These are phyloP conservation scores for Pseudocercospora eumusae DNA, from an alignment of 2,329 filamentous ascomycete genomes.

Conservation along the genomic window DNA sequence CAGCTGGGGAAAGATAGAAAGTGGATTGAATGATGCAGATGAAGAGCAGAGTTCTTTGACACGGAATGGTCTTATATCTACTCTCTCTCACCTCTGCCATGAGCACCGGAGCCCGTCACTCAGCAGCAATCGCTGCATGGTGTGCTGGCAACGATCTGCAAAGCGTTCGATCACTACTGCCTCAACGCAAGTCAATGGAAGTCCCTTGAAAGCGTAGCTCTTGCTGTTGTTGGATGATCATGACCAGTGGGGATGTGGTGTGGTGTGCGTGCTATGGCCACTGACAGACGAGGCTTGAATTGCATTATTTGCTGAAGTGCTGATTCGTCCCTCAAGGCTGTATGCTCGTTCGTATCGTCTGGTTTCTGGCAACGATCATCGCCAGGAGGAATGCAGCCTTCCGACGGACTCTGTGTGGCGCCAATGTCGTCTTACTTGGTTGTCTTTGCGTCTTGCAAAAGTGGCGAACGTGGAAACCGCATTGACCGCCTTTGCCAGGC, in stretches of 20 bases:
- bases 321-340: background rate
- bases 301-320: background rate
- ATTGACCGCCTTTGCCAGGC: background rate
- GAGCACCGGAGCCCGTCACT: background rate
- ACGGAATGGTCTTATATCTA: background rate
- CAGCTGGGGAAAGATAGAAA: background rate
- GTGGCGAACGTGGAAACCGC: background rate
- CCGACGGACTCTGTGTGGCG: background rate
- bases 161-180: background rate
- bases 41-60: background rate
- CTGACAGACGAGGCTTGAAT: conserved; percentile 1
- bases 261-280: background rate
- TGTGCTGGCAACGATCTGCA: conserved; percentile 4
- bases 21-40: background rate
- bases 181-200: background rate
- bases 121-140: background rate
- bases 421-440: background rate
- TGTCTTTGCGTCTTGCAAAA: background rate
- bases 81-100: background rate
- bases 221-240: background rate
- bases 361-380: background rate
- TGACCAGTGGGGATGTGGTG: no score
- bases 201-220: background rate
- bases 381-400: background rate
- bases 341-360: background rate